phyloP scores from a whole-genome alignment of 164 flowering plant genomes.

The Tetracentron sinense region DNA sequence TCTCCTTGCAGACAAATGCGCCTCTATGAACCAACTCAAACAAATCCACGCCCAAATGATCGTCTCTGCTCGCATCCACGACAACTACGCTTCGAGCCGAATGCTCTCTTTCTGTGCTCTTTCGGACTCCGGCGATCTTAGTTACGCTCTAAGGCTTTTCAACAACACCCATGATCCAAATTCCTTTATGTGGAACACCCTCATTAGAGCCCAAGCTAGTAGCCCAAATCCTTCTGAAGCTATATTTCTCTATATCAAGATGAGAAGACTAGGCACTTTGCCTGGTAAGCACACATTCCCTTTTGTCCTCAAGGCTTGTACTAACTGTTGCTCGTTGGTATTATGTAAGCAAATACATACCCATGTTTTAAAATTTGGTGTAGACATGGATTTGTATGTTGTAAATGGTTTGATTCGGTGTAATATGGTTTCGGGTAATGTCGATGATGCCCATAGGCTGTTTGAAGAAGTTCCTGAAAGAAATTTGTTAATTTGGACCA shows the following conservation, averaged over 20 bases:
- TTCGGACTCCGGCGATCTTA: slow-evolving; percentile 39
- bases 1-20: slow-evolving; percentile 49
- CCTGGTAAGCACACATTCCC: slow-evolving; percentile 68
- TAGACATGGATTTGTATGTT: slow-evolving; percentile 50
- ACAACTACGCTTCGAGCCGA: slow-evolving; percentile 63
- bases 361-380: slow-evolving; percentile 48
- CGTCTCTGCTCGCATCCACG: slow-evolving; percentile 43
- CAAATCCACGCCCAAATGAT: slow-evolving; percentile 73
- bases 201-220: slow-evolving; percentile 52
- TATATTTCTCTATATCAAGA: slow-evolving; percentile 31
- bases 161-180: slow-evolving; percentile 37
- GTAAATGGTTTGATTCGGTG: slow-evolving; percentile 50
- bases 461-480: slow-evolving; percentile 48
- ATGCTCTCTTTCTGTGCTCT: slow-evolving; percentile 55
- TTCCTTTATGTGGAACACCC: slow-evolving; percentile 64
- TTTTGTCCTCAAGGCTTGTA: slow-evolving; percentile 61
- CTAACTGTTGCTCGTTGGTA: slow-evolving; percentile 20
- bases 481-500: slow-evolving; percentile 56
- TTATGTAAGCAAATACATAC: slow-evolving; percentile 42
- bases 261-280: slow-evolving; percentile 36
- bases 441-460: slow-evolving; percentile 36
- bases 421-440: slow-evolving; percentile 30
- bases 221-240: slow-evolving; percentile 36
- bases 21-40: slow-evolving; percentile 48
- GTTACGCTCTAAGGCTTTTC: slow-evolving; percentile 46